A percentile compares a stretch with the other conserved stretches of the same genome.
Conservation (phyloP, 2,329 filamentous ascomycete genomes). For the Talaromyces marneffei region DNA sequence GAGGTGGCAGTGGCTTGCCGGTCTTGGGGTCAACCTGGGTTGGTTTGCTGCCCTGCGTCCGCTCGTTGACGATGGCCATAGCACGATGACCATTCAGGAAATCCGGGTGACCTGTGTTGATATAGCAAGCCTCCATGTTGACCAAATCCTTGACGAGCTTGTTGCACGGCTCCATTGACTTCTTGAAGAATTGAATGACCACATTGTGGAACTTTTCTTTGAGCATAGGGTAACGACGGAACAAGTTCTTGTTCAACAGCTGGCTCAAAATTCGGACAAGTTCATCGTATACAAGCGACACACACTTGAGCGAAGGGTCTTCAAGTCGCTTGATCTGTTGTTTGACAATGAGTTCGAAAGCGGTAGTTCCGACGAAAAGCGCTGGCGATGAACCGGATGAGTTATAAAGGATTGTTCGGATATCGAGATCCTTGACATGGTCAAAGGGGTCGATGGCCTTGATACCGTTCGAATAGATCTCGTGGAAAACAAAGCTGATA, state of each 20-base stretch:
- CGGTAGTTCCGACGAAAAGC: constrained; percentile 92
- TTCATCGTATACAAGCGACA: constrained; percentile 94
- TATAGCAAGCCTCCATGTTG: constrained; percentile 91
- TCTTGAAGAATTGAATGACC: constrained; percentile 94
- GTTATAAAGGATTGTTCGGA: constrained; percentile 95
- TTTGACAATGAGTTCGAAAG: constrained; percentile 98
- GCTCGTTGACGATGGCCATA: constrained; percentile 97
- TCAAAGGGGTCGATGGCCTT: constrained; percentile 98
- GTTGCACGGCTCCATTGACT: constrained; percentile 96
- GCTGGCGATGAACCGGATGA: constrained; percentile 97
- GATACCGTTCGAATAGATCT: constrained; percentile 93
- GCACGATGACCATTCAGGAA: constrained; percentile 95
- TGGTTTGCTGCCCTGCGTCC: constrained; percentile 73
- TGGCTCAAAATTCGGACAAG: constrained; percentile 90
- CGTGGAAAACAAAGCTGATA: constrained; percentile 99
- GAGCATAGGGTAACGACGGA: constrained; percentile 83
- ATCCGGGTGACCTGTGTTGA: constrained; percentile 97
- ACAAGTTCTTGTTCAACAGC: constrained; percentile 79
- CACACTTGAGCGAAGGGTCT: constrained; percentile 95
- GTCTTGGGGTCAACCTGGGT: constrained; percentile 98
- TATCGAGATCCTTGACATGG: constrained; percentile 93
- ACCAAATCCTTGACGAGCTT: constrained; percentile 93
- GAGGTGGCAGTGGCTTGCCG: constrained; percentile 82
- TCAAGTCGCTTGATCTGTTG: constrained; percentile 96
- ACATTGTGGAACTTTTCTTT: constrained; percentile 97